Evolutionary conservation across 2,329 filamentous ascomycete genomes (phyloP).

Genomic region (Sodiomyces alkalinus): DNA sequence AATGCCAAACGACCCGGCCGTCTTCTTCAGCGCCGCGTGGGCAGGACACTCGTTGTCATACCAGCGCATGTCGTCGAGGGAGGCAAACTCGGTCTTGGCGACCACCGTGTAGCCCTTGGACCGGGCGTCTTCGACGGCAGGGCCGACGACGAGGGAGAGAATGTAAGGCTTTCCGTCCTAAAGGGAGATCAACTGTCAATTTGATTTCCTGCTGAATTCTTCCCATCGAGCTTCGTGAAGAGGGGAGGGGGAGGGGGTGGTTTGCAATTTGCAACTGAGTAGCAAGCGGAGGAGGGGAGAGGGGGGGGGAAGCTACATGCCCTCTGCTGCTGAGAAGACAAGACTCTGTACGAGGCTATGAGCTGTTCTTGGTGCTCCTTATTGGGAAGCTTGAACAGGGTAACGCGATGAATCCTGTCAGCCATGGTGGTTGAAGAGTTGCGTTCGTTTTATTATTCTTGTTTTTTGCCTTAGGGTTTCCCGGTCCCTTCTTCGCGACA

Average conservation of each 20-base stretch:
- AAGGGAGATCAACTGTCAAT: neutral
- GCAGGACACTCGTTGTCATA: constrained; percentile 43
- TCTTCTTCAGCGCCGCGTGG: constrained; percentile 24
- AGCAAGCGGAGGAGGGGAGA: neutral
- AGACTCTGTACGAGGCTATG: constrained; percentile 26
- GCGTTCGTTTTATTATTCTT: no score
- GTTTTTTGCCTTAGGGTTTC: no score
- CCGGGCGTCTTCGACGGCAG: constrained; percentile 39
- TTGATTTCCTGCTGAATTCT: neutral
- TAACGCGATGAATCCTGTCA: constrained; percentile 29
- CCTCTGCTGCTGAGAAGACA: constrained; percentile 25
- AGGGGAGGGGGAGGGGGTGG: neutral
- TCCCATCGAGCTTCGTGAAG: neutral
- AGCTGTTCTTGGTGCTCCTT: constrained; percentile 26
- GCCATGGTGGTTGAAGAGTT: constrained; percentile 28
- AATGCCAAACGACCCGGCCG: constrained; percentile 10
- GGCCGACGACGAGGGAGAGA: constrained; percentile 36
- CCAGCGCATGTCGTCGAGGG: constrained; percentile 52
- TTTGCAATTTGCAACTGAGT: neutral
- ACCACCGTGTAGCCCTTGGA: constrained; percentile 51
- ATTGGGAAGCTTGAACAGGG: constrained; percentile 37
- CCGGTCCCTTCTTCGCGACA: no score
- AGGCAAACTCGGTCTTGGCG: constrained; percentile 47
- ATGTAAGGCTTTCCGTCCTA: constrained; percentile 62
- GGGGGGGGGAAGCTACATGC: constrained; percentile 14